Evolutionary conservation across 352 stramenopile genomes (phyloP).

Genomic region (Pythium insidiosum): DNA sequence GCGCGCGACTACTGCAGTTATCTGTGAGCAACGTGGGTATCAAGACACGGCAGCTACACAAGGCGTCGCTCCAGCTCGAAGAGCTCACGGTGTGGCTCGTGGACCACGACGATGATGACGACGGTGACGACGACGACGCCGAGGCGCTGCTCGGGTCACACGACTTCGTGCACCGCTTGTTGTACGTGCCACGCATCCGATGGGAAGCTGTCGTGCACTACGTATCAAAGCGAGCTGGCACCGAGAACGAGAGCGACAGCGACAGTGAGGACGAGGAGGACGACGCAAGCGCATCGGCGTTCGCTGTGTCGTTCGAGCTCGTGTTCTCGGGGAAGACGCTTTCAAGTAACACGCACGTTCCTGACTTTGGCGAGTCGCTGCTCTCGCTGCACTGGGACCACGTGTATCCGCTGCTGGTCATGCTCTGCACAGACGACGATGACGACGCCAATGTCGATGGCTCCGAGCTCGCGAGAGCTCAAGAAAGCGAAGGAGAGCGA

Average conservation of each 20-base stretch:
- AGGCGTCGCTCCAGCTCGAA: slow-evolving; percentile 28
- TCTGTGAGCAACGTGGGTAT: slow-evolving; percentile 30
- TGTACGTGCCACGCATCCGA: slow-evolving; percentile 17
- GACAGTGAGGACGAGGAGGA: slow-evolving; percentile 9
- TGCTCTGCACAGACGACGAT: slow-evolving; percentile 35
- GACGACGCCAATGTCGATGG: slow-evolving; percentile 1
- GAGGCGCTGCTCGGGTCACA: no score
- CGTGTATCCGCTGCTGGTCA: slow-evolving; percentile 53
- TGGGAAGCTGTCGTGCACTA: slow-evolving; percentile 25
- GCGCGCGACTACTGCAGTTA: slow-evolving; percentile 19
- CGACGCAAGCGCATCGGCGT: no score
- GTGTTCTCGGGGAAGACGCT: slow-evolving; percentile 20
- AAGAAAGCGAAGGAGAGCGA: no score
- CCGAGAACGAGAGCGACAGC: not conserved
- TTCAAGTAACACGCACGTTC: slow-evolving; percentile 22
- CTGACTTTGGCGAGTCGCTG: slow-evolving; percentile 32
- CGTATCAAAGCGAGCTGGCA: no score
- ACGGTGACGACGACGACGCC: not conserved
- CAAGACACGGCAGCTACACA: slow-evolving; percentile 46
- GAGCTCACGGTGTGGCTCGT: slow-evolving; percentile 12
- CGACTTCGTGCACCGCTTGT: slow-evolving; percentile 10
- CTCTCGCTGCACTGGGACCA: slow-evolving; percentile 63
- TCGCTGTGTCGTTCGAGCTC: slow-evolving; percentile 47
- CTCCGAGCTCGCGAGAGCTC: no score
- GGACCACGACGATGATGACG: slow-evolving; percentile 4